Evolutionary conservation across 441 rosid species (phyloP).

Genomic region (Syzygium malaccense): DNA sequence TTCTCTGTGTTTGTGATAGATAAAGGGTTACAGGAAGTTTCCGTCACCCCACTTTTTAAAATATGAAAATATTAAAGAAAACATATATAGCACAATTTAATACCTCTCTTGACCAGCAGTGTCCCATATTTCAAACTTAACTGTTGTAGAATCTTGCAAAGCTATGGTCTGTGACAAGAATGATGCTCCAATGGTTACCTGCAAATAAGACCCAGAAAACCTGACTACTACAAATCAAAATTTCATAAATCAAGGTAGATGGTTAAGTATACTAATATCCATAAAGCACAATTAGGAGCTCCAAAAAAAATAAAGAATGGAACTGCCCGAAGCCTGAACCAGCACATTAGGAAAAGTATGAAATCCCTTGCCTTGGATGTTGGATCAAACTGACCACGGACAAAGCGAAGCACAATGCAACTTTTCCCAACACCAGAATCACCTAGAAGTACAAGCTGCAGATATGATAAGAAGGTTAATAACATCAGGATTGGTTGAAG

Average conservation of each 20-base stretch:
- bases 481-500: background rate
- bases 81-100: background rate
- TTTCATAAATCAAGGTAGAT: background rate
- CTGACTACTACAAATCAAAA: background rate
- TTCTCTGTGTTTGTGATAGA: background rate
- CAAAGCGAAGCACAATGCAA: conserved; percentile 95
- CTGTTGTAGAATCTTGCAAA: conserved; percentile 94
- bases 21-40: background rate
- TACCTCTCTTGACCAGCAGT: conserved; percentile 99
- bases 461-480: conserved; percentile 8
- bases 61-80: background rate
- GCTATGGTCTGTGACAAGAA: conserved; percentile 96
- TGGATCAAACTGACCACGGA: conserved; percentile 97
- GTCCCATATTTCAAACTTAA: conserved; percentile 99
- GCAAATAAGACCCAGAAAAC: conserved; percentile 14
- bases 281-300: background rate
- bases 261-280: background rate
- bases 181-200: conserved; percentile 99
- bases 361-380: conserved; percentile 65
- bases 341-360: background rate
- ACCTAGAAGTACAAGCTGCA: conserved; percentile 86
- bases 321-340: background rate
- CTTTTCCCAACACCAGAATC: conserved; percentile 99
- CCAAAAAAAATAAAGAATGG: background rate
- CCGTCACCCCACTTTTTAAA: background rate